Base-by-base conservation (phyloP, 768 basidiomycete species). In the Termitomyces sp. region DNA sequence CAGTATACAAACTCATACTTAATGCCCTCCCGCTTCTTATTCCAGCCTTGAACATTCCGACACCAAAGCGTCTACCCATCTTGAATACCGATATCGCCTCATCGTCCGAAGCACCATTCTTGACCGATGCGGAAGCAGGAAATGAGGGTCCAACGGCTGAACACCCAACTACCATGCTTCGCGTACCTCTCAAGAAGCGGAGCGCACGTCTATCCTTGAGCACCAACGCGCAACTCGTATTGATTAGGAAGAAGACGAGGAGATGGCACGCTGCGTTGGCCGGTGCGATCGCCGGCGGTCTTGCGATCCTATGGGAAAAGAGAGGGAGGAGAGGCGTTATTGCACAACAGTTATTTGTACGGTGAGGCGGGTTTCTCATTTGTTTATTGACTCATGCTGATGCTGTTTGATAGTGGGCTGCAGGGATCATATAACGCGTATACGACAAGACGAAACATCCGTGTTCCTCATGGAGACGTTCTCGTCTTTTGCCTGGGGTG, bases 371-470 rank as follows among this genome's bases (percentile, higher is more conserved):
- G 13, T 30, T 0, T 52, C 53, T 13, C n/a, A 11, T 39, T 58
- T 6, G 13, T 8, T 30, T 11, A 2, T 41, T 15, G 11, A n/a
- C n/a, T 51, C 34, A 42, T 5, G 1, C 46, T 58, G 7, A 22
- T 20, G 36, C 36, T 46, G 24, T 55, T 33, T 15, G 20, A 27
- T 55, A 93, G 94, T 49, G 95, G 95, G 3, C 76, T 98, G 7
- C 95, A 98, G 70, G 95, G 93, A 1, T 85, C 87, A 1, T 96
- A 91, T 69, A 96, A 95, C 66, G 81, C 84, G 8, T 87, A 86
- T 65, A 85, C 92, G 1, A 78, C 79, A 2, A 83, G 81, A 63
- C 82, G 81, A 33, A 84, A 85, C 33, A 78, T 95, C 46, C 75
- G 74, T 46, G 78, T 98, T 16, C 95, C 94, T 0, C 79, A 94